Percentiles rank a stretch among this genome's conserved stretches.
phyloP scores from a whole-genome alignment of 768 basidiomycete genomes.

The Tylopilus rubrobrunneus region DNA sequence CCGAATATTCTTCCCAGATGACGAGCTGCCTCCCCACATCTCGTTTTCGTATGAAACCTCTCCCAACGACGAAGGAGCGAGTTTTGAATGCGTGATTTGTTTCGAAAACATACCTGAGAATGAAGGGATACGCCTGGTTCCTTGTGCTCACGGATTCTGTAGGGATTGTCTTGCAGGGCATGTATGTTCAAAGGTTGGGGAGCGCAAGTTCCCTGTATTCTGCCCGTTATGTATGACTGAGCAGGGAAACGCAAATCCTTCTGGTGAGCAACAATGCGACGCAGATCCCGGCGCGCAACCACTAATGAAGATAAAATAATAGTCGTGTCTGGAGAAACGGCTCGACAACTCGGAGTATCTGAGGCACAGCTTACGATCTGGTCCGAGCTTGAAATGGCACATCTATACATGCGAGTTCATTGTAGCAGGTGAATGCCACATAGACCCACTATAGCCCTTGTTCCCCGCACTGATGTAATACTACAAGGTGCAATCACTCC shows the following conservation, averaged over 20 bases:
- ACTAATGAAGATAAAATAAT: conserved; percentile 19
- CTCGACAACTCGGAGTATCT: conserved; percentile 40
- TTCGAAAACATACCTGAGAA: conserved; percentile 43
- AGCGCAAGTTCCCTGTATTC: conserved; percentile 51
- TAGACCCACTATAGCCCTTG: not conserved
- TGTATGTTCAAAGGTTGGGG: conserved; percentile 43
- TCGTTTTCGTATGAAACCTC: conserved; percentile 4
- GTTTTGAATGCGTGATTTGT: conserved; percentile 54
- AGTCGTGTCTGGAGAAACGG: conserved; percentile 38
- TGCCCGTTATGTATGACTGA: conserved; percentile 55
- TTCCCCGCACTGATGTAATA: not conserved
- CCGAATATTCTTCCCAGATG: conserved; percentile 22
- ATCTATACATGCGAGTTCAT: conserved; percentile 38
- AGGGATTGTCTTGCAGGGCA: conserved; percentile 45
- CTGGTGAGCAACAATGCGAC: conserved; percentile 26
- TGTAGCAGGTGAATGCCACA: conserved; percentile 44
- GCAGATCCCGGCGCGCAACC: not conserved
- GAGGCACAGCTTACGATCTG: conserved; percentile 39
- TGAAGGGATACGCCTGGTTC: conserved; percentile 35
- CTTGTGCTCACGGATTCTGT: conserved; percentile 54
- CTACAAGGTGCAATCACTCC: conserved; percentile 44
- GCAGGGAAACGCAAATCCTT: conserved; percentile 23
- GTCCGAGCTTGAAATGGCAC: conserved; percentile 43
- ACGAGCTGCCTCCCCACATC: conserved; percentile 1
- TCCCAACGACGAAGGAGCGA: not conserved